These are phyloP conservation scores for Solanum pennellii DNA, from an alignment of 257 asterid species.

Conservation along the genomic window DNA sequence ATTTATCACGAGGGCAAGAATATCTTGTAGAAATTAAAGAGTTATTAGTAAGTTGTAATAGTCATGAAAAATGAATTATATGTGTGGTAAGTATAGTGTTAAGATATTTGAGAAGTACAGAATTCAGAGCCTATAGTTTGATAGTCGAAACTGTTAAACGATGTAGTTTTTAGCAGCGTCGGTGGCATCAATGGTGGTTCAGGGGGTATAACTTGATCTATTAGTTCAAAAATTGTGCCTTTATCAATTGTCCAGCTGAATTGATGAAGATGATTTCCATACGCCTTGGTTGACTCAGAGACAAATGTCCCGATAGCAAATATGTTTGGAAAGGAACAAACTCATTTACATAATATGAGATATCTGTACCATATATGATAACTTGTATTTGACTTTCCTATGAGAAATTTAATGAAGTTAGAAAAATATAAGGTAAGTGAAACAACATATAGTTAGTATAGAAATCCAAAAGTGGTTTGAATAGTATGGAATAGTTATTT, in stretches of 20 bases:
- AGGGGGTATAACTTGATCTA: not conserved
- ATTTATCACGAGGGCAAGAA: no score
- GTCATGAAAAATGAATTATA: no score
- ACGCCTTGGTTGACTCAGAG: not conserved
- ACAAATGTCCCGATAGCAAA: not conserved
- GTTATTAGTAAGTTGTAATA: no score
- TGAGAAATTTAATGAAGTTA: not conserved
- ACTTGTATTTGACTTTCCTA: not conserved
- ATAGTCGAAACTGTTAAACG: not conserved
- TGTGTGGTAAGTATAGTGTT: no score
- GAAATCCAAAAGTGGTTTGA: not conserved
- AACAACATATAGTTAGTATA: not conserved
- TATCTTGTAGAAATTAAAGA: no score
- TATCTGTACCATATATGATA: not conserved
- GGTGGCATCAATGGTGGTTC: not conserved
- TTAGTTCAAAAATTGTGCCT: not conserved
- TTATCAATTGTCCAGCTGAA: not conserved
- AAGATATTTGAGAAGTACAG: no score
- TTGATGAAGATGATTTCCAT: not conserved
- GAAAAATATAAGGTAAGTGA: no score
- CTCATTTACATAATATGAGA: not conserved
- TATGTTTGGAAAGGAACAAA: not conserved
- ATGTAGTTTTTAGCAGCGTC: not conserved
- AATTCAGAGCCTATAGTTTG: not conserved
- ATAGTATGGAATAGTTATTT: no score